Evolutionary conservation across 2,329 filamentous ascomycete species (phyloP).

Genomic region (Hypoxylon sp.): DNA sequence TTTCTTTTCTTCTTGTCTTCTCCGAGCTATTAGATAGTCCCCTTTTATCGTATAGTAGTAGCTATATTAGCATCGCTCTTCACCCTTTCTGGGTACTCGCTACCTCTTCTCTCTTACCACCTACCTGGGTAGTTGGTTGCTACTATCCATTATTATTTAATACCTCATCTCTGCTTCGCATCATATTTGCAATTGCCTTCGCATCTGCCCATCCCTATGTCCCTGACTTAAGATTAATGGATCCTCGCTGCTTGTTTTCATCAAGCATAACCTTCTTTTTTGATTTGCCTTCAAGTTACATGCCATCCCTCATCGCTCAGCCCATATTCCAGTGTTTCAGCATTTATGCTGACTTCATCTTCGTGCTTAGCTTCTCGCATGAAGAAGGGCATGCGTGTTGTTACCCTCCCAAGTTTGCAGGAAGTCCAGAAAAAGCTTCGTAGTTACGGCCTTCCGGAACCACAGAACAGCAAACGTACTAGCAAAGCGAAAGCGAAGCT

Average conservation of each 20-base stretch:
- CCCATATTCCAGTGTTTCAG: no score
- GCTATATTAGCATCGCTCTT: not conserved
- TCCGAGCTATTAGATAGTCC: not conserved
- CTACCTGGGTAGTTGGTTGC: not conserved
- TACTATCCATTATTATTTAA: not conserved
- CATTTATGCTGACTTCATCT: slow-evolving; percentile 10
- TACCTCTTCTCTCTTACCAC: not conserved
- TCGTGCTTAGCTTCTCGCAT: slow-evolving; percentile 38
- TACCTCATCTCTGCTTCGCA: not conserved
- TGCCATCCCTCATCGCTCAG: not conserved
- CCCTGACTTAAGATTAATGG: not conserved
- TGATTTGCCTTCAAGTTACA: not conserved
- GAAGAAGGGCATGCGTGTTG: slow-evolving; percentile 38
- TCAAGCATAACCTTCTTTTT: not conserved
- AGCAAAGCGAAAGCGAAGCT: slow-evolving; percentile 6
- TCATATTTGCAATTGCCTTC: not conserved
- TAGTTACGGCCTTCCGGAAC: not conserved
- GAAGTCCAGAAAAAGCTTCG: not conserved
- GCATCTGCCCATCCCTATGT: not conserved
- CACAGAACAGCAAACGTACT: not conserved
- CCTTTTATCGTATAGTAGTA: slow-evolving; percentile 2
- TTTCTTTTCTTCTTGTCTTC: slow-evolving; percentile 4
- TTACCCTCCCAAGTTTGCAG: slow-evolving; percentile 16
- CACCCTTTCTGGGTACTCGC: not conserved
- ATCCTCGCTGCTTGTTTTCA: not conserved